phyloP scores from a whole-genome alignment of 805 yeast genomes.

The Wickerhamomyces sydowiorum region DNA sequence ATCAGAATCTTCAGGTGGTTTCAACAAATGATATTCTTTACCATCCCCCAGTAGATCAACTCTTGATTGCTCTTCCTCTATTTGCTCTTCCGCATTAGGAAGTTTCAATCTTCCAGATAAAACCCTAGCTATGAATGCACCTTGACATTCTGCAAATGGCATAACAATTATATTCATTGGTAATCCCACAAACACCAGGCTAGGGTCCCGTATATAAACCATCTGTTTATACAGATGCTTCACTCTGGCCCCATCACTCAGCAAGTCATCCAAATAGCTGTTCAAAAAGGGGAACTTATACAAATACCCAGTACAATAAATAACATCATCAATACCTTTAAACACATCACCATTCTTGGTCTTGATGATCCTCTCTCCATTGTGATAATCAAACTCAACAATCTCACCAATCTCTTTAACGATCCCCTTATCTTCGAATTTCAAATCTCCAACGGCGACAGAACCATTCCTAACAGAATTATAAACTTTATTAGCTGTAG shows the following conservation, averaged over 20 bases:
- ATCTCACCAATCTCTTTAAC: conserved; percentile 35
- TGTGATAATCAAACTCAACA: conserved; percentile 25
- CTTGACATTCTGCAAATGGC: conserved; percentile 52
- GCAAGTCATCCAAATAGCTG: conserved; percentile 11
- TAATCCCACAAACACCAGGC: conserved; percentile 51
- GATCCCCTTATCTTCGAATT: conserved; percentile 26
- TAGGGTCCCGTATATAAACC: conserved; percentile 48
- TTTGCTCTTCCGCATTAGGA: conserved; percentile 40
- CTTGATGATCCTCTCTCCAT: conserved; percentile 26
- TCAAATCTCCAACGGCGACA: conserved; percentile 18
- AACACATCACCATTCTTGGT: conserved; percentile 41
- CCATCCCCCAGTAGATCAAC: neutral
- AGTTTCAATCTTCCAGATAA: conserved; percentile 44
- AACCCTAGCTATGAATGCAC: conserved; percentile 50
- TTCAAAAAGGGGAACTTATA: conserved; percentile 54
- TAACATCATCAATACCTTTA: conserved; percentile 42
- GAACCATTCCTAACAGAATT: conserved; percentile 42
- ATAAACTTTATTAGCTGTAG: conserved; percentile 30
- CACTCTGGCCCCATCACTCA: conserved; percentile 39
- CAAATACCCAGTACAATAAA: conserved; percentile 67
- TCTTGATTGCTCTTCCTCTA: conserved; percentile 27
- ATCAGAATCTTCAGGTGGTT: neutral
- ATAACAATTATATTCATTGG: conserved; percentile 53
- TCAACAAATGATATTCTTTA: neutral
- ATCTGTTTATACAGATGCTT: conserved; percentile 50